These are phyloP conservation scores for Waltiozyma sp. DNA, from an alignment of 1,139 yeast genomes.

Conservation along the genomic window DNA sequence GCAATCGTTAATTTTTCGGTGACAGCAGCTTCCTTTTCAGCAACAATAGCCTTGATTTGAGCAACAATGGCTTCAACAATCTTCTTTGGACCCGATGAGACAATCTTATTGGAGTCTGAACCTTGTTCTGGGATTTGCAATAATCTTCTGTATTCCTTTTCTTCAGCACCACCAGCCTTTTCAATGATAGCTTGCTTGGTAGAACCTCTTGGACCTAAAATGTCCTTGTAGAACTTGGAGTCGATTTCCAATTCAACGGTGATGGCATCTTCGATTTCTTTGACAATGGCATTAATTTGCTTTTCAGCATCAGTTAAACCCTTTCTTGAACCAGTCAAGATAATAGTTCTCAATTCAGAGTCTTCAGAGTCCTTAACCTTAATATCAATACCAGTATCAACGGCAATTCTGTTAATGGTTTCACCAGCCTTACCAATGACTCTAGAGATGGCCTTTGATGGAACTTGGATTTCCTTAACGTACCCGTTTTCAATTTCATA, in stretches of 20 bases:
- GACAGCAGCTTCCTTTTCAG: constrained; percentile 52
- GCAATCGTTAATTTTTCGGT: constrained; percentile 51
- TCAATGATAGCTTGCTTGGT: constrained; percentile 63
- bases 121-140: constrained; percentile 70
- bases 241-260: constrained; percentile 58
- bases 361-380: constrained; percentile 38
- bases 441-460: constrained; percentile 63
- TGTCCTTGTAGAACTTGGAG: constrained; percentile 65
- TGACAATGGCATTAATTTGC: constrained; percentile 52
- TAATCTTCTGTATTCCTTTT: constrained; percentile 36
- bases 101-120: constrained; percentile 49
- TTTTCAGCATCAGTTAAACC: constrained; percentile 69
- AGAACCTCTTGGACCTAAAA: constrained; percentile 78
- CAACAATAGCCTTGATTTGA: constrained; percentile 55
- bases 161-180: constrained; percentile 63
- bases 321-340: constrained; percentile 67
- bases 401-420: constrained; percentile 71
- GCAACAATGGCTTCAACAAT: constrained; percentile 63
- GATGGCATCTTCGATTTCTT: constrained; percentile 56
- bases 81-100: constrained; percentile 63
- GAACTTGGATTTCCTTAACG: constrained; percentile 51
- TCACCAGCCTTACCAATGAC: constrained; percentile 89
- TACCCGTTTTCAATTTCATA: constrained; percentile 85
- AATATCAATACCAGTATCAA: constrained; percentile 69
- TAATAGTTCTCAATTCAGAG: constrained; percentile 42